A percentile compares a stretch with the other conserved stretches of the same genome.
phyloP scores from a whole-genome alignment of 2,329 filamentous ascomycete genomes.

The Dactylellina leptospora region DNA sequence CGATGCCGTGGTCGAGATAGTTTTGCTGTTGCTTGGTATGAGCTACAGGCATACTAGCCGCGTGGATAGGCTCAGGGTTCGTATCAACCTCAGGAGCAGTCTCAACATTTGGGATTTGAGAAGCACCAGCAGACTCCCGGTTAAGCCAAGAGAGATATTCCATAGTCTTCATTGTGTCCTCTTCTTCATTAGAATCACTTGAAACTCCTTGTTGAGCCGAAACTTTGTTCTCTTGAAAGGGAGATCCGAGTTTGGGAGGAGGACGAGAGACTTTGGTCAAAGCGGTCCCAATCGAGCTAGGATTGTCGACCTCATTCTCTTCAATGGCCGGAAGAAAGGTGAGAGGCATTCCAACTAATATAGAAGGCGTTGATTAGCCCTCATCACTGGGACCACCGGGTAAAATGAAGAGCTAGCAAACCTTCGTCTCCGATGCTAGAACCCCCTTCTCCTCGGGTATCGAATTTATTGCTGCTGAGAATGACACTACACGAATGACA shows the following conservation, averaged over 20 bases:
- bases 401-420: no score
- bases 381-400: no score
- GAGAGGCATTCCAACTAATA: background rate
- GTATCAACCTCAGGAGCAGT: no score
- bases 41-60: no score
- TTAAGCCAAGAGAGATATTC: background rate
- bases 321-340: background rate
- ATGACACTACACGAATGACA: no score
- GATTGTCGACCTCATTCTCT: slow-evolving; percentile 5
- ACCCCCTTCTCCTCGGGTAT: no score
- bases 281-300: slow-evolving; percentile 19
- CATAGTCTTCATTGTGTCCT: background rate
- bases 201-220: background rate
- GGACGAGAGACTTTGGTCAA: slow-evolving; percentile 27
- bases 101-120: background rate
- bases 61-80: no score
- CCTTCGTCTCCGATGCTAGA: no score
- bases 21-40: no score
- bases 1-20: no score
- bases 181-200: background rate
- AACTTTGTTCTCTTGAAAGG: background rate
- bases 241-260: background rate
- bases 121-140: background rate
- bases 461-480: no score
- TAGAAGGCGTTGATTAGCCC: no score